Evolutionary conservation across 2,329 filamentous ascomycete genomes (phyloP), one percentile per base, ranked within the genome.

Genomic region (Diplodia intermedia): DNA sequence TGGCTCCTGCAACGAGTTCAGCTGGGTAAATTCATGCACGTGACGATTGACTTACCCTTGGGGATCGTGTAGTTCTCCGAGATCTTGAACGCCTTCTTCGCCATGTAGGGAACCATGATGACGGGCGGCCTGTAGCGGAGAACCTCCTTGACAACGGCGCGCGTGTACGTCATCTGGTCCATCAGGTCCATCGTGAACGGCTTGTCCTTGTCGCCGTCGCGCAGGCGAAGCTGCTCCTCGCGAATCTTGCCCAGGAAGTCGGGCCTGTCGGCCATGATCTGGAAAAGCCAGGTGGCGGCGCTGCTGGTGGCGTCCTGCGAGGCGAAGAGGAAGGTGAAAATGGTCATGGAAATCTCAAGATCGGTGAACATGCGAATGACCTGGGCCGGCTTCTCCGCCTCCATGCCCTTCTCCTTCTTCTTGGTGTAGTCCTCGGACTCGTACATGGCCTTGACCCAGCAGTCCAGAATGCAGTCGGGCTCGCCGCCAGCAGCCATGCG

Each of bases 261-360:
- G n/a, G 94, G 94, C 71, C 93, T 90, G 82, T 98, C 93, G 56
- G 95, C 94, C 83, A 93, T 90, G 75, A 93, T 87, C 83, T 99
- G 95, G 86, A 97, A 97, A 71, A 98, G 83, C 93, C 95, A 98
- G 65, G 94, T 97, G 75, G 88, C 89, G 70, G 95, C 94, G 75
- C 92, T 96, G 82, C 91, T 95, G 70, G 95, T 97, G 72, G 95
- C 95, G 79, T 99, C 95, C 82, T 98, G 95, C 3, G 94, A 97
- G 70, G 95, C 94, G 81, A 98, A 98, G 70, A 98, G 86, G 85
- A 98, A 97, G 61, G 94, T 97, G 83, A 97, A 97, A 76, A 98
- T 79, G 29, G 94, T 97, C 84, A 95, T 92, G 68, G 92, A 87
- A 75, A 98, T 97, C 81, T 98, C 94, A 75, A 90, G 91, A 78